These are phyloP conservation scores for Protostelium mycophagum DNA, from an alignment of 78 protist genomes.

Conservation along the genomic window DNA sequence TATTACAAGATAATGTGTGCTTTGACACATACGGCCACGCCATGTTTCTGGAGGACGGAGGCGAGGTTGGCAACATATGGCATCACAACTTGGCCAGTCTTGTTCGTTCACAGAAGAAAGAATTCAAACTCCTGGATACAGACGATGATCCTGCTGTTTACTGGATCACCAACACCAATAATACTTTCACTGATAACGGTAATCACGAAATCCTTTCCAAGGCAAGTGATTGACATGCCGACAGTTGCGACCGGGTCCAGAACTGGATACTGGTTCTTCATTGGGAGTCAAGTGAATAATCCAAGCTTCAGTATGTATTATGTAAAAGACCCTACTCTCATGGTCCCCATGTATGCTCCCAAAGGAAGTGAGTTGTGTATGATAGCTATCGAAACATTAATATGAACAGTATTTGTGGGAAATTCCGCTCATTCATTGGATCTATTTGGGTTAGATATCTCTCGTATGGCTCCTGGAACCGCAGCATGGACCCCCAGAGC, in stretches of 20 bases:
- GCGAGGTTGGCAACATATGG: not conserved
- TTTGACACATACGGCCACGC: not conserved
- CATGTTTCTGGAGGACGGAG: not conserved
- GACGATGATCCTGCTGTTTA: conserved; percentile 3
- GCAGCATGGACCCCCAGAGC: not conserved
- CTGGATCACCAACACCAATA: conserved; percentile 60
- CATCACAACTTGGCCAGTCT: not conserved
- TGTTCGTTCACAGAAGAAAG: not conserved
- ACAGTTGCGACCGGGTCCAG: not conserved
- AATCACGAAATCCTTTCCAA: not conserved
- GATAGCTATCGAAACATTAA: not conserved
- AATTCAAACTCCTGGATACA: not conserved
- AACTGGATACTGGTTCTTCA: not conserved
- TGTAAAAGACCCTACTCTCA: not conserved
- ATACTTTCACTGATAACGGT: conserved; percentile 22
- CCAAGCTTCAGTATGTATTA: not conserved
- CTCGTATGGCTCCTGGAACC: not conserved
- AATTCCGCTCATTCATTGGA: not conserved
- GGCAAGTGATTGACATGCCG: not conserved
- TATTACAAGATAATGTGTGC: not conserved
- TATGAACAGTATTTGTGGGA: not conserved
- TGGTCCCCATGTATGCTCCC: not conserved
- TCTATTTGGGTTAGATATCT: not conserved
- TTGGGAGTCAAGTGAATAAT: not conserved
- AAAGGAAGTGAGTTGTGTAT: not conserved